Percentiles rank a stretch among this genome's conserved stretches.
phyloP scores from a whole-genome alignment of 225 moss, liverwort and hornwort genomes.

The Rhytidiadelphus loreus region DNA sequence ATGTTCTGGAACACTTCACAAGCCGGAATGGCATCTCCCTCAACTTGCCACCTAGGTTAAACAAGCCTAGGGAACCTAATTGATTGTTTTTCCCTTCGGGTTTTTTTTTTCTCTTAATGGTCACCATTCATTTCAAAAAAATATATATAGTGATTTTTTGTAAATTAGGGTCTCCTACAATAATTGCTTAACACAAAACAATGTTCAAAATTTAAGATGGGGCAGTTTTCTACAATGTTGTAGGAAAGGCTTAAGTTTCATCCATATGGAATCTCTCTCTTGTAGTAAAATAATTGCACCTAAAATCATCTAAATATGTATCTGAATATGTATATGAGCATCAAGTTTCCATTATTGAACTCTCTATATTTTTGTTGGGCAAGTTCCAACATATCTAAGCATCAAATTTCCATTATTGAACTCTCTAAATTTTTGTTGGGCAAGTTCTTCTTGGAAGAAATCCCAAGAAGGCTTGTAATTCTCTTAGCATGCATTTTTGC shows the following conservation, averaged over 20 bases:
- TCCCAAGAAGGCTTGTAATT: rapidly evolving
- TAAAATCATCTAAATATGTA: not conserved
- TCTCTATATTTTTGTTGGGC: not conserved
- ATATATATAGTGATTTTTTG: too few species aligned
- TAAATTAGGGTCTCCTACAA: not conserved
- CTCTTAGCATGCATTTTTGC: not conserved
- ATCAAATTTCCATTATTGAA: not conserved
- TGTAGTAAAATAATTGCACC: not conserved
- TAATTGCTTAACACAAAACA: not conserved
- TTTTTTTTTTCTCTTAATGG: too few species aligned
- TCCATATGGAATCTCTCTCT: too few species aligned
- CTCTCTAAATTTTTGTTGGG: not conserved
- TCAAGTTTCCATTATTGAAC: not conserved
- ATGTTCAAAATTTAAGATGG: not conserved
- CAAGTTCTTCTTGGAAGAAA: too few species aligned
- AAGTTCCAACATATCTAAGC: too few species aligned
- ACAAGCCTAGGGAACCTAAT: too few species aligned
- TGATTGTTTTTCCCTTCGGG: too few species aligned
- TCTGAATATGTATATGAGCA: not conserved
- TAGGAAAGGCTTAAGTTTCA: not conserved
- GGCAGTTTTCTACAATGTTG: not conserved
- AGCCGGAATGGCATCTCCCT: too few species aligned
- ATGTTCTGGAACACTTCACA: too few species aligned
- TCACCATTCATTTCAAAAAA: too few species aligned
- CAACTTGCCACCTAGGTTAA: too few species aligned